Evolutionary conservation across 139 green algal species (phyloP), one percentile per base, ranked within the genome.

Genomic region (Volvox reticuliferus): DNA sequence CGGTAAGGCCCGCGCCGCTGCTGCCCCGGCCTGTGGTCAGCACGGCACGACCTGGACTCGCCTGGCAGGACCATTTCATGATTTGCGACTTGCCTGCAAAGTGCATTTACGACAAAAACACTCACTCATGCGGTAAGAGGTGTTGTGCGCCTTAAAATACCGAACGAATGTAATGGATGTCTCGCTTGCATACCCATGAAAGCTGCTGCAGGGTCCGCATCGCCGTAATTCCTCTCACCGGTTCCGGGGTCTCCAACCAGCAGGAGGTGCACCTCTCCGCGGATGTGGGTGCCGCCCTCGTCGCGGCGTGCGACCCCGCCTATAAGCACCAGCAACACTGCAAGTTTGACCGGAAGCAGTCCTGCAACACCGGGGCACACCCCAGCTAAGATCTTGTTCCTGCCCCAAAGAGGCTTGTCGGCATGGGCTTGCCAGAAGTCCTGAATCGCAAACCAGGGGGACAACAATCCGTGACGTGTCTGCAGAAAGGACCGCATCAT

Each of bases 231-330:
- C 32, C 32, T 82, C 76, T 82, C 76, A 95, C 93, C 95, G 78
- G 95, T 98, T 61, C 97, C 97, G 12, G 98, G 98, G 91, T 99
- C 98, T 2, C 98, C 97, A 16, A 99, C 94, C 26, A 99, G 93
- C 82, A 99, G 95, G 92, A 99, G 95, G 93, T 99, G 98, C 12
- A 96, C 75, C 77, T 99, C 94, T 0, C 97, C 96, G 0, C 98
- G 92, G 1, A 92, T 85, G 0, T 55, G 26, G 1, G 63, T 84
- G 50, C 83, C 81, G 61, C 86, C 89, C n/a, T 92, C 55, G 0
- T 77, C 69, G 0, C 84, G 28, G 19, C 93, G 81, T 2, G 94
- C 82, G 22, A 97, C 92, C 12, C 98, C 98, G 9, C 97, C 97
- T 28, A 97, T 92, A 20, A 99, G 91, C 77, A 95, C 96, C 36